These are phyloP conservation scores for Limnanthes douglasii DNA, from an alignment of 345 rosid genomes.

Conservation along the genomic window DNA sequence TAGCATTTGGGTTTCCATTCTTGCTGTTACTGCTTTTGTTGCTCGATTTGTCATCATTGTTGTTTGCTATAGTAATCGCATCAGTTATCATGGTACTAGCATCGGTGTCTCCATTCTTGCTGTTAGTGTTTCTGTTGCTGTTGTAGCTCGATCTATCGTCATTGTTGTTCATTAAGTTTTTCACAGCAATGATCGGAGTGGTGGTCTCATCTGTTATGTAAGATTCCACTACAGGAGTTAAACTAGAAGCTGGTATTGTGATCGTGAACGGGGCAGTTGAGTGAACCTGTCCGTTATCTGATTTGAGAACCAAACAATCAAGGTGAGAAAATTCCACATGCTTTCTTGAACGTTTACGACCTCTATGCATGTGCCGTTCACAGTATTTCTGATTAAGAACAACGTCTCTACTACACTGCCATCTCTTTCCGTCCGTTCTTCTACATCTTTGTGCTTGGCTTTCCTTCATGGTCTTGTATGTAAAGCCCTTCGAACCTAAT, in stretches of 20 bases:
- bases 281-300: too few species aligned
- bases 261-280: too few species aligned
- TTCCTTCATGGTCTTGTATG: constrained; percentile 19
- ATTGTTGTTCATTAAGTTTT: too few species aligned
- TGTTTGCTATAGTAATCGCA: too few species aligned
- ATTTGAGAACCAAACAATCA: constrained; percentile 6
- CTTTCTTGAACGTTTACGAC: constrained; percentile 82
- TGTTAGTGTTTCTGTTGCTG: background rate
- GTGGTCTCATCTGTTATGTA: too few species aligned
- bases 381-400: constrained; percentile 47
- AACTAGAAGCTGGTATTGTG: constrained; percentile 10
- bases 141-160: too few species aligned
- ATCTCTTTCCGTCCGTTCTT: constrained; percentile 82
- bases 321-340: constrained; percentile 43
- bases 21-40: constrained; percentile 1
- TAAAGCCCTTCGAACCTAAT: constrained; percentile 15
- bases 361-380: constrained; percentile 57
- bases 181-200: too few species aligned
- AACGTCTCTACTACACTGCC: constrained; percentile 45
- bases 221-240: constrained; percentile 6
- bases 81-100: too few species aligned
- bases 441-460: constrained; percentile 48
- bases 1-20: too few species aligned
- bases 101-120: background rate
- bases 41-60: too few species aligned